phyloP scores from a whole-genome alignment of 768 basidiomycete genomes.

The Hydnum rufescens region DNA sequence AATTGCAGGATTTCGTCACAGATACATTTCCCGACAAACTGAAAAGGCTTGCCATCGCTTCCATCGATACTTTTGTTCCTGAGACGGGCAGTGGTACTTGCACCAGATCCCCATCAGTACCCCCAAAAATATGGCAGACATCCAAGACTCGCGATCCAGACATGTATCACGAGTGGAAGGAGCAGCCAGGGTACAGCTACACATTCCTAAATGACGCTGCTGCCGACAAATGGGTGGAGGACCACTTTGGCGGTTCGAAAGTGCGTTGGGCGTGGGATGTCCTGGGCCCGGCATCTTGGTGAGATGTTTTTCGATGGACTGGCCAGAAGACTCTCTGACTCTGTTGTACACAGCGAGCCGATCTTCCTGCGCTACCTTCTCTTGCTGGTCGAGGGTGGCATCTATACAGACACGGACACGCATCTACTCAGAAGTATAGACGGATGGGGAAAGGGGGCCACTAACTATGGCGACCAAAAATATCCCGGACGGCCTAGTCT shows the following conservation, averaged over 20 bases:
- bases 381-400: conserved; percentile 10
- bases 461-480: conserved; percentile 4
- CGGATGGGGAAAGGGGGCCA: conserved; percentile 13
- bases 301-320: background rate
- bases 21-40: background rate
- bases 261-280: conserved; percentile 4
- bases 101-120: background rate
- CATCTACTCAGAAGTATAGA: conserved; percentile 16
- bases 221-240: conserved; percentile 2
- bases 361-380: conserved; percentile 9
- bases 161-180: background rate
- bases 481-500: conserved; percentile 9
- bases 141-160: background rate
- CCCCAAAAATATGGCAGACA: conserved; percentile 3
- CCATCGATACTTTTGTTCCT: background rate
- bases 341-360: conserved; percentile 4
- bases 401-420: conserved; percentile 22
- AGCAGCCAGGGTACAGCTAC: conserved; percentile 1
- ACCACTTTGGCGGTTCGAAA: background rate
- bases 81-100: background rate
- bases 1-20: conserved; percentile 1
- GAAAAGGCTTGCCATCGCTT: background rate
- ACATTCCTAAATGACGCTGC: conserved; percentile 3
- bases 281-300: conserved; percentile 2
- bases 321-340: background rate